Base-by-base conservation (phyloP, 768 basidiomycete species). In the Leccinum sublutescens region DNA sequence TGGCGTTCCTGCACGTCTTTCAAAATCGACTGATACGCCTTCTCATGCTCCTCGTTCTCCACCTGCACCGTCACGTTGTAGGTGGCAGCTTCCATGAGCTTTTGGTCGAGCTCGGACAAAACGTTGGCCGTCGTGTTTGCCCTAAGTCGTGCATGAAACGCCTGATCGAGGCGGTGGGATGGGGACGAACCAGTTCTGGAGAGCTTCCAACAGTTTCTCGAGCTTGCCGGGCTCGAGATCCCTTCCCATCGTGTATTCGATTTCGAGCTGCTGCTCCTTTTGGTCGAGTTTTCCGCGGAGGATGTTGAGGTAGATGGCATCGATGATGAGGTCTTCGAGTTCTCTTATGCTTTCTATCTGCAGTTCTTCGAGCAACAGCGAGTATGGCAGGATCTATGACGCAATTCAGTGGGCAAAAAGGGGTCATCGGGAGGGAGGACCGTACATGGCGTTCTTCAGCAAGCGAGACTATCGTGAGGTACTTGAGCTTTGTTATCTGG, bases 261-360 rank as follows among this genome's bases (percentile, higher is more conserved):
- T 86, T 73, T 96, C 91, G 58, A 98, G 80, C 64, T 93, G 88
- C 63, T 87, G 85, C 65, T 91, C 84, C 71, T 92, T 91, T 75
- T 98, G 96, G 74, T 98, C 94, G 52, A 99, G 87, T 69, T 92
- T 94, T 10, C 94, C 96, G 52, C 86, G 85, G 38, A 99, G 80
- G 40, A 97, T 78, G 71, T 93, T 90, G 43, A 91, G 85, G 75
- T 98, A 98, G 73, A 98, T 95, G 11, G 91, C 91, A 67, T 98
- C 95, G 72, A 99, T 98, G 70, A 98, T 91, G 63, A 98, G 85
- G 74, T 98, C 95, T 73, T 99, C 96, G 3, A 99, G 86, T 57
- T 91, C 91, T 55, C 95, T 88, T 58, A 95, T 85, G 5, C 84
- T 86, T 3, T 85, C 79, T 73, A 96, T 81, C 52, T 92, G 83